Base-by-base conservation (phyloP, 257 asterid species). In the Solanum sitiens region DNA sequence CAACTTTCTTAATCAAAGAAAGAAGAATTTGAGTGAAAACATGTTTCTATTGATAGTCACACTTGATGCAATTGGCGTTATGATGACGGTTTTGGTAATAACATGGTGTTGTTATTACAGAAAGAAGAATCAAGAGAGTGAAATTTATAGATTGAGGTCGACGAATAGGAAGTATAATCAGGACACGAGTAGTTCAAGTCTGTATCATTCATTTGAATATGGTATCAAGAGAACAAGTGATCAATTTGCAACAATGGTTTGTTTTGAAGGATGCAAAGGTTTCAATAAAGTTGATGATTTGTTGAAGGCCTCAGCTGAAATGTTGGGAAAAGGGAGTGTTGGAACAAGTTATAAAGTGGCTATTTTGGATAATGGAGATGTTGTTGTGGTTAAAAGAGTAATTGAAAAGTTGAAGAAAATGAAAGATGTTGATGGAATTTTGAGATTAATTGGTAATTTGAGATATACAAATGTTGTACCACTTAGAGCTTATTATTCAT, bases 241-340 rank as follows among this genome's bases (percentile, higher is more conserved):
- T 32, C 71, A 50, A 1, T 82, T 82, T 20, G 88, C 87, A 2
- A 87, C 84, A 39, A 87, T 91, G 90, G 89, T 91, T 8, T 87
- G 74, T 67, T 91, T 91, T 47, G 93, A 89, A 71, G 93, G 93
- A 0, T 87, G 93, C 23, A 89, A 88, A 68, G 90, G 93, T 15
- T 91, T 91, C 63, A 83, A 23, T 3, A 89, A 72, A 50, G 91
- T 91, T 67, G 93, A 91, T 65, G 90, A 90, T 68, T 77, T 91
- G 73, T 86, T 91, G 86, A 90, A 88, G 83, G 93, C 93, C 13
- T 91, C 93, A 0, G 93, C 93, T 76, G 93, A 91, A 83, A 90
- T 91, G 88, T 71, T 91, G 50, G 93, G 93, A 7, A 91, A 88
- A 72, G 93, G 93, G n/a, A 87, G 87, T n/a, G 61, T 86, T 32